Conservation (phyloP, 495 filamentous ascomycete genomes). For the Podospora pseudocomata region DNA sequence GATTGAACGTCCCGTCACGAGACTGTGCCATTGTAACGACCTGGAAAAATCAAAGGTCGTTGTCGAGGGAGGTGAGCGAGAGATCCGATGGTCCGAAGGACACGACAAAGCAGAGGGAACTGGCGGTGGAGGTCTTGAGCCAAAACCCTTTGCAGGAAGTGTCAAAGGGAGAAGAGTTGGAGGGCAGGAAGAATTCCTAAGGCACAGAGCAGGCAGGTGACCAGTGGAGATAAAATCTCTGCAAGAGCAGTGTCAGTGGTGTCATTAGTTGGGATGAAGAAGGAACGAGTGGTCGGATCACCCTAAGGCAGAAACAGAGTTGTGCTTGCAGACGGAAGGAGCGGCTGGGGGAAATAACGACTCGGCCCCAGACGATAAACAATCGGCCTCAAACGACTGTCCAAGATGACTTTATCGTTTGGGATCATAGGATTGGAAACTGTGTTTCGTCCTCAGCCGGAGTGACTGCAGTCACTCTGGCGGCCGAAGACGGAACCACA, state of each 20-base stretch:
- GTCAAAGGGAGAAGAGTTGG: background rate
- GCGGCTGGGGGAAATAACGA: background rate
- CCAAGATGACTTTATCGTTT: background rate
- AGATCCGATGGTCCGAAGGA: background rate
- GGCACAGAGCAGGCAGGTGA: background rate
- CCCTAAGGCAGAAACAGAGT: background rate
- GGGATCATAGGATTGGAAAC: background rate
- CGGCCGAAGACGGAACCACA: background rate
- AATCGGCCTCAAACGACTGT: background rate
- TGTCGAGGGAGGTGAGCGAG: background rate
- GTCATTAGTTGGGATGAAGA: background rate
- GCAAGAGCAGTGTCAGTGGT: background rate
- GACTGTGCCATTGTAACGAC: slow-evolving; percentile 30
- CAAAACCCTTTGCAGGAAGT: background rate
- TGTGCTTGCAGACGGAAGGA: background rate
- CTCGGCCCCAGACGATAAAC: background rate
- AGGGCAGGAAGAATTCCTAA: background rate
- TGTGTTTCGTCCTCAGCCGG: too few species aligned
- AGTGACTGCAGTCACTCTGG: too few species aligned
- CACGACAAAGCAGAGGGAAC: background rate
- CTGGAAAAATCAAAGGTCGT: background rate
- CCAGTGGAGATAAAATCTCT: background rate
- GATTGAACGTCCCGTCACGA: slow-evolving; percentile 41
- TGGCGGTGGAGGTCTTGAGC: background rate
- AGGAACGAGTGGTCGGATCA: background rate